These are phyloP conservation scores for Thymus mandschuricus DNA, from an alignment of 257 asterid species.

Conservation along the genomic window DNA sequence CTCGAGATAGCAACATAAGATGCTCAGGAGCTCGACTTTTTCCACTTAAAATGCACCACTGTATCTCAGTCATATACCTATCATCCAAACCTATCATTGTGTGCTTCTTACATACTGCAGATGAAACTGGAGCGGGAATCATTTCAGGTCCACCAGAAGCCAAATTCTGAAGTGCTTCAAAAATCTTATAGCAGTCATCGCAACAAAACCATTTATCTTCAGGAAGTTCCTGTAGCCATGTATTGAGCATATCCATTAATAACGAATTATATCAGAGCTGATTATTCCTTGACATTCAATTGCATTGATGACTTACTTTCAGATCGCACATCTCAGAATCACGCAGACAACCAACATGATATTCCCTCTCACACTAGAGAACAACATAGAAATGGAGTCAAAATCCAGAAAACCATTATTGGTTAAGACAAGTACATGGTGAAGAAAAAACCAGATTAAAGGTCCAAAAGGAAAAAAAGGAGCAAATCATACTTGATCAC, in stretches of 20 bases:
- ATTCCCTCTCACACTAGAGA: conserved; percentile 96
- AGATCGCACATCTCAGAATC: conserved; percentile 79
- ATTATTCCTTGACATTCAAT: conserved; percentile 21
- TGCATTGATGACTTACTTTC: conserved; percentile 54
- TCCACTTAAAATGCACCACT: conserved; percentile 86
- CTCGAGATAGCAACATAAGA: conserved; percentile 79
- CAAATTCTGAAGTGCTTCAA: conserved; percentile 61
- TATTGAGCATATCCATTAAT: conserved; percentile 28
- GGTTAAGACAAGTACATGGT: conserved; percentile 21
- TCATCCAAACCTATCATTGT: conserved; percentile 50
- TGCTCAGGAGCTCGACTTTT: conserved; percentile 83
- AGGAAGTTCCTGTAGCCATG: conserved; percentile 81
- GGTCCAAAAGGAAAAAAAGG: conserved; percentile 2
- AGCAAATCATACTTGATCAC: conserved; percentile 76
- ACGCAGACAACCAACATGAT: conserved; percentile 98
- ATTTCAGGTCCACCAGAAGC: conserved; percentile 60
- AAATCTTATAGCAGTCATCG: conserved; percentile 72
- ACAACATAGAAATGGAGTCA: conserved; percentile 20
- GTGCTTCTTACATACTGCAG: conserved; percentile 56
- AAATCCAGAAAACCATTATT: not conserved
- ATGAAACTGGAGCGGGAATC: conserved; percentile 63
- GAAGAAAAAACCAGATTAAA: not conserved
- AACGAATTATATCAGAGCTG: conserved; percentile 16
- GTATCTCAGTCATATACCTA: conserved; percentile 50
- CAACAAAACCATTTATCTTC: conserved; percentile 97